A percentile compares a stretch with the other conserved stretches of the same genome.
phyloP scores from a whole-genome alignment of 768 basidiomycete species.

The Russula griseocarnosa region DNA sequence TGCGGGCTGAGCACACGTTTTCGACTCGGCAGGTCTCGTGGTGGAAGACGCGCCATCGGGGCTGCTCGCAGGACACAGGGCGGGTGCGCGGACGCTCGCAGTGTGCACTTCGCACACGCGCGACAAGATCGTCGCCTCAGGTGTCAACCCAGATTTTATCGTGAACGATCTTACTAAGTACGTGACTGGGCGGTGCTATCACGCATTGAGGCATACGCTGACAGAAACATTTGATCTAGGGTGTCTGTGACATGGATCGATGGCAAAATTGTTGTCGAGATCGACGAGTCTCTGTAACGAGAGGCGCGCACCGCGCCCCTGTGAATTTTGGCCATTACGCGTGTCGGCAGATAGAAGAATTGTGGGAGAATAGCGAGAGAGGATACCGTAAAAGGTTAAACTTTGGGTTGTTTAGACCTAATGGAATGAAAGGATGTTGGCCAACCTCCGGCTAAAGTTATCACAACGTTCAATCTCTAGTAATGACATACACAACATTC shows the following conservation, averaged over 20 bases:
- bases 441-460: not conserved
- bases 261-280: constrained; percentile 46
- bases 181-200: constrained; percentile 28
- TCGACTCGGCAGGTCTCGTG: constrained; percentile 57
- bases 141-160: constrained; percentile 59
- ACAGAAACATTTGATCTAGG: constrained; percentile 35
- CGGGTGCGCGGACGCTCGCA: constrained; percentile 72
- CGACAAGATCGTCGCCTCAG: constrained; percentile 48
- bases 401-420: not conserved
- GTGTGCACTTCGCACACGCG: constrained; percentile 77
- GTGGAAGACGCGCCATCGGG: constrained; percentile 90
- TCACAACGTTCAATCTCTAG: not conserved
- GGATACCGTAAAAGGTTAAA: not conserved
- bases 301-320: too few relatives aligned
- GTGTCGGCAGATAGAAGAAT: not conserved
- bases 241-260: constrained; percentile 45
- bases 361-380: not conserved
- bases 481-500: constrained; percentile 1
- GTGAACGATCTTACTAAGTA: constrained; percentile 66
- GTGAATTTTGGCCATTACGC: too few relatives aligned
- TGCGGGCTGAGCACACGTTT: constrained; percentile 9
- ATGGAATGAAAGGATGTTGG: not conserved
- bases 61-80: constrained; percentile 65
- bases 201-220: not conserved
- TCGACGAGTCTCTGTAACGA: constrained; percentile 36